Evolutionary conservation across 140 eudicot species (phyloP), one percentile per base, ranked within the genome.

Genomic region (Stevia rebaudiana): DNA sequence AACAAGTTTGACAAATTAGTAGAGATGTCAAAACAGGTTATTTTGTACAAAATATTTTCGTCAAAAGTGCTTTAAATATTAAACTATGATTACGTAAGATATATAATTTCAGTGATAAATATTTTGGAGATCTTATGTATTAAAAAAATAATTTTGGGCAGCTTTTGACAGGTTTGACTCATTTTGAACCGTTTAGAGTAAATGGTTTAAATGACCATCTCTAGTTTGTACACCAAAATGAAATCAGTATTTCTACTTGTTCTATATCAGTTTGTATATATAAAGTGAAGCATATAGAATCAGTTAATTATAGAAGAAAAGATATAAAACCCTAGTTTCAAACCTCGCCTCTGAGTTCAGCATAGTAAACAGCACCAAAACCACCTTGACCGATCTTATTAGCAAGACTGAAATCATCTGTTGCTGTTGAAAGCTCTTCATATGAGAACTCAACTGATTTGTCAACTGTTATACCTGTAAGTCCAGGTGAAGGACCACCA

Each of bases 331-430:
- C 25, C n/a, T 67, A 42, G 41, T 37, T 61, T 61, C 96, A 71
- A 66, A 88, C 99, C 97, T 94, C 94, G 75, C 95, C 97, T 84
- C 99, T 81, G 70, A 94, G 88, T 78, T 88, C 97, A 30, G 90
- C 99, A 76, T 94, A 94, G 68, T 81, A 94, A 73, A 94, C 99
- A 43, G 94, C 84, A 40, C 99, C 99, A 72, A 88, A 94, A 40
- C 99, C 99, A 76, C 99, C 99, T 84, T 86, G 83, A 52, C 99
- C 99, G 61, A 94, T 94, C 83, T 88, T 94, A 70, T 78, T 81
- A 53, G 90, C 86, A 43, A 83, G 65, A 76, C 86, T 94, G 90
- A 94, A 94, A 30, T 94, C 82, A 70, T 82, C 68, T 53, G 97
- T 94, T 17, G 94, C 95, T 11, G 59, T 80, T 31, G 97, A 87